Percentiles rank a stretch among this genome's conserved stretches.
Conservation (phyloP, 176 grass and related monocot genomes). For the sorghum (Sorghum bicolor) region DNA sequence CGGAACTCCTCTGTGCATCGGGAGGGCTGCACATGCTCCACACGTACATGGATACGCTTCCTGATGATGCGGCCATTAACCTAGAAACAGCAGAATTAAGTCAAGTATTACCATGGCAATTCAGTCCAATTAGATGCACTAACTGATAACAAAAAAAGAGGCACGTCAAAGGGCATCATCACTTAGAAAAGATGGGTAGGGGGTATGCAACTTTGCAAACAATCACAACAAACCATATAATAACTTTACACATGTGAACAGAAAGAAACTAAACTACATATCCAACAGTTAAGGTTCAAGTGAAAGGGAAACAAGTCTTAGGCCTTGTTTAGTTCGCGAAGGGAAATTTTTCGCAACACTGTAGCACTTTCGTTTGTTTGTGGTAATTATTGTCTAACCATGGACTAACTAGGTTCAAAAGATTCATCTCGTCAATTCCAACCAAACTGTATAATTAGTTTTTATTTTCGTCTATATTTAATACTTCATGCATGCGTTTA, state of each 20-base stretch:
- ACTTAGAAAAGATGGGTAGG: background rate
- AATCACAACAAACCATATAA: background rate
- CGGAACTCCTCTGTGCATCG: slow-evolving; percentile 76
- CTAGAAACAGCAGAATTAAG: background rate
- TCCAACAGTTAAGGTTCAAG: background rate
- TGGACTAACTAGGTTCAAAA: too few relatives aligned
- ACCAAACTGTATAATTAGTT: too few relatives aligned
- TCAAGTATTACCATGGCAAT: background rate
- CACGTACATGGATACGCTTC: slow-evolving; percentile 91
- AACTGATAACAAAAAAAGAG: background rate
- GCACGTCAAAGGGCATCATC: background rate
- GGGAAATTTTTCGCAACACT: too few relatives aligned
- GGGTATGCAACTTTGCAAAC: background rate
- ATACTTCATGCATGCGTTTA: too few relatives aligned
- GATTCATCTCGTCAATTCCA: too few relatives aligned
- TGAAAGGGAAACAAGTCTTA: too few relatives aligned
- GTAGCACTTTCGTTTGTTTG: too few relatives aligned
- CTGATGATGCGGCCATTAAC: slow-evolving; percentile 70
- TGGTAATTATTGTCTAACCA: too few relatives aligned
- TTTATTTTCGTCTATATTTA: too few relatives aligned
- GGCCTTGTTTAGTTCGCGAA: too few relatives aligned
- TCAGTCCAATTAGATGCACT: background rate
- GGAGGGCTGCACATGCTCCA: slow-evolving; percentile 87
- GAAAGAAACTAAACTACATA: background rate
- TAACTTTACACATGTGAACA: background rate